Percentiles rank a stretch among this genome's conserved stretches.
Evolutionary conservation across 495 filamentous ascomycete genomes (phyloP).

Genomic region (Penicillium verhagenii): DNA sequence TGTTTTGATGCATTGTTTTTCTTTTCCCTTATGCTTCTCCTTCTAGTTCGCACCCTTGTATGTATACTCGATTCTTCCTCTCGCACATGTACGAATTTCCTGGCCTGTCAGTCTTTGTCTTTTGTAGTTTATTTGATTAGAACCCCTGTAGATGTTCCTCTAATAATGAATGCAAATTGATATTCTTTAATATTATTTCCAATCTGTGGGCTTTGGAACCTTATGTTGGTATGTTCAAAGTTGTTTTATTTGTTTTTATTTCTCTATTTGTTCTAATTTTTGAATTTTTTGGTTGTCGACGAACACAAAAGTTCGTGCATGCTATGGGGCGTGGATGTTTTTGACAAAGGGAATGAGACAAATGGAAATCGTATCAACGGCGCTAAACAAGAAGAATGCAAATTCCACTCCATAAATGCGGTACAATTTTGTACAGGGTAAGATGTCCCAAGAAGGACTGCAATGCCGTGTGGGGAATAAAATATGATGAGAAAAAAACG

Average conservation of each 20-base stretch:
- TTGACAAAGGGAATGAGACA: slow-evolving; percentile 10
- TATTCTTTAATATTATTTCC: too few relatives aligned
- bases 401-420: slow-evolving; percentile 17
- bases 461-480: slow-evolving; percentile 10
- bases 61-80: slow-evolving; percentile 7
- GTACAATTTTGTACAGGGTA: slow-evolving; percentile 11
- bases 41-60: slow-evolving; percentile 3
- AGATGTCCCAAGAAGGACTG: slow-evolving; percentile 9
- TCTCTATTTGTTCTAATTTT: not conserved
- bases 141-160: not conserved
- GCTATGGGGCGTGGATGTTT: not conserved
- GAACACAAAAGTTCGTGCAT: not conserved
- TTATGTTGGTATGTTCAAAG: too few relatives aligned
- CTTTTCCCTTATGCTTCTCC: not conserved
- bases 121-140: not conserved
- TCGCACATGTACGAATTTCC: slow-evolving; percentile 7
- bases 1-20: slow-evolving; percentile 8
- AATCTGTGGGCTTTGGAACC: too few relatives aligned
- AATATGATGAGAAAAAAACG: slow-evolving; percentile 1
- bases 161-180: too few relatives aligned
- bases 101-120: not conserved
- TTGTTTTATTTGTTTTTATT: not conserved
- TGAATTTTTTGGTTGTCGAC: not conserved
- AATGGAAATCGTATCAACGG: slow-evolving; percentile 8
- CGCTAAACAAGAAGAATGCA: slow-evolving; percentile 7